Evolutionary conservation across 805 yeast genomes (phyloP).

Genomic region (Starmerella bombi): DNA sequence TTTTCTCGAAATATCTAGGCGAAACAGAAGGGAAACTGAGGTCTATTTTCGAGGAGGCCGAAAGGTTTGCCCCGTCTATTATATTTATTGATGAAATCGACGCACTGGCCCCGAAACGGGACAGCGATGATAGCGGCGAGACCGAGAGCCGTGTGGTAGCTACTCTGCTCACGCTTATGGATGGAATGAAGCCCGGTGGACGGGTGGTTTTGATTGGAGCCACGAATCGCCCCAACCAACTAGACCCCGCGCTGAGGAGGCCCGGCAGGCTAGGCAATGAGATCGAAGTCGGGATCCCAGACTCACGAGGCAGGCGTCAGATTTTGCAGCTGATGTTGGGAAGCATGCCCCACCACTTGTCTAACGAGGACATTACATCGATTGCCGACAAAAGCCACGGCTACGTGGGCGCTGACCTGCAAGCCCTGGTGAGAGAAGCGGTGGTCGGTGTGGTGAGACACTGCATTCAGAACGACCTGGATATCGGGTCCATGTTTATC

Average conservation of each 20-base stretch:
- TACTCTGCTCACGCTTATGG: slow-evolving; percentile 81
- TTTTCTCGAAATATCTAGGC: slow-evolving; percentile 84
- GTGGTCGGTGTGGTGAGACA: slow-evolving; percentile 71
- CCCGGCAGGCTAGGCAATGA: slow-evolving; percentile 88
- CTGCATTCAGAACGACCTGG: slow-evolving; percentile 30
- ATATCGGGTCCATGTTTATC: slow-evolving; percentile 34
- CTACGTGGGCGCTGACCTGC: slow-evolving; percentile 91
- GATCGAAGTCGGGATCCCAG: slow-evolving; percentile 85
- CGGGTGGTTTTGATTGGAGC: slow-evolving; percentile 98
- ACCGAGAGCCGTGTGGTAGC: slow-evolving; percentile 86
- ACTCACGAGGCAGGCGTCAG: slow-evolving; percentile 60
- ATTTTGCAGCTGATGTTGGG: slow-evolving; percentile 53
- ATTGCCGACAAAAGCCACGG: slow-evolving; percentile 83
- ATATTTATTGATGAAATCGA: slow-evolving; percentile 89
- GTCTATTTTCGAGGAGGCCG: slow-evolving; percentile 72
- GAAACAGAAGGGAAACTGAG: slow-evolving; percentile 84
- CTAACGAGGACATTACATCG: slow-evolving; percentile 40
- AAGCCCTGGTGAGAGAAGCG: slow-evolving; percentile 76
- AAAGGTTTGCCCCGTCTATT: slow-evolving; percentile 72
- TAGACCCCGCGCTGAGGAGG: slow-evolving; percentile 86
- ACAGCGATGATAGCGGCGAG: slow-evolving; percentile 77
- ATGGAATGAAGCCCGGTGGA: slow-evolving; percentile 97
- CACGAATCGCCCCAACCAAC: slow-evolving; percentile 91
- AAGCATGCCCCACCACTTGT: slow-evolving; percentile 45
- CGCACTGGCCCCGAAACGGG: slow-evolving; percentile 74